Evolutionary conservation across 2,329 filamentous ascomycete genomes (phyloP).

Genomic region (Trichoderma aggressivum): DNA sequence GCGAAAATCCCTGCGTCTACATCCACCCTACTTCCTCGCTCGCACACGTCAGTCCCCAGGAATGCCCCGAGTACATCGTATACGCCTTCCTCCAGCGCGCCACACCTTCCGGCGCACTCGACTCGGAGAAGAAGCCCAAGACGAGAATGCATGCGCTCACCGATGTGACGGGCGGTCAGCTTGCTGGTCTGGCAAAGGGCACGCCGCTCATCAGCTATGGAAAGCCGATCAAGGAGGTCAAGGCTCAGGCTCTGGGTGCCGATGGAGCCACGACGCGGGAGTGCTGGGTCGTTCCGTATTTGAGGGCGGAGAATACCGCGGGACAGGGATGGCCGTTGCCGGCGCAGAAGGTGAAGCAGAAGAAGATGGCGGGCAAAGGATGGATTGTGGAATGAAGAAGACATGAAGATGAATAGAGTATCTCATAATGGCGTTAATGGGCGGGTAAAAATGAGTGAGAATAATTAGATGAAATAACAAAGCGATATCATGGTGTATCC

Average conservation of each 20-base stretch:
- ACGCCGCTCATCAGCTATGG: constrained; percentile 81
- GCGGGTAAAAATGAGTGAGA: background rate
- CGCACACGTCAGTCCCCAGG: constrained; percentile 62
- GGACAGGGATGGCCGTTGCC: constrained; percentile 80
- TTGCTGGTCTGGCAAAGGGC: constrained; percentile 75
- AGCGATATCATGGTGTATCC: background rate
- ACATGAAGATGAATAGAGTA: background rate
- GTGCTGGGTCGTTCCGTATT: constrained; percentile 77
- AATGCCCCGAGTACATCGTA: constrained; percentile 83
- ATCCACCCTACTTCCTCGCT: constrained; percentile 84
- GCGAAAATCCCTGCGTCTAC: constrained; percentile 68
- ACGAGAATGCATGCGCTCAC: constrained; percentile 88
- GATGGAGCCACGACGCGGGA: constrained; percentile 54
- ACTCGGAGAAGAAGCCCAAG: constrained; percentile 58
- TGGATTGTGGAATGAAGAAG: constrained; percentile 64
- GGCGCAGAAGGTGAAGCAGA: constrained; percentile 79
- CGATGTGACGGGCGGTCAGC: constrained; percentile 69
- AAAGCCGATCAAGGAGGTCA: constrained; percentile 85
- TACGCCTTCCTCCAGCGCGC: constrained; percentile 81
- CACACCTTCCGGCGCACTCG: constrained; percentile 45
- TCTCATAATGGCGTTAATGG: constrained; percentile 7
- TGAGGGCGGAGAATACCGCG: constrained; percentile 65
- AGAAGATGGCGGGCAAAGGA: constrained; percentile 65
- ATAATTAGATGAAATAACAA: background rate
- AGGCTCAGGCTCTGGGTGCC: constrained; percentile 37